These are phyloP conservation scores for Aspergillus sp. DNA, from an alignment of 2,329 filamentous ascomycete genomes.

Conservation along the genomic window DNA sequence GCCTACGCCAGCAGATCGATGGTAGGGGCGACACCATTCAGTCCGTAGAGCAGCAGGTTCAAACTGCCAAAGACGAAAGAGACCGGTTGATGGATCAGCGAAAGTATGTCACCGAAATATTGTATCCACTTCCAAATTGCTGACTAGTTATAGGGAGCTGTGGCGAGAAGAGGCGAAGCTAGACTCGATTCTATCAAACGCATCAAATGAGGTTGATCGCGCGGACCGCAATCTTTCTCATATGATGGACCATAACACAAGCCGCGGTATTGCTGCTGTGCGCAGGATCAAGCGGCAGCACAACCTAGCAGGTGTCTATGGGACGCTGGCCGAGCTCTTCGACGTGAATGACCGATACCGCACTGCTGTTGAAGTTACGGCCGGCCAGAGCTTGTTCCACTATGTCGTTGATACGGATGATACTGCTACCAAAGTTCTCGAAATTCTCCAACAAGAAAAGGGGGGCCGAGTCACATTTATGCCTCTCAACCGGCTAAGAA, in stretches of 20 bases:
- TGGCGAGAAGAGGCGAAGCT: constrained; percentile 88
- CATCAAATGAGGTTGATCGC: constrained; percentile 71
- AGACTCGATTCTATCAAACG: constrained; percentile 72
- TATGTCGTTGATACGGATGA: constrained; percentile 92
- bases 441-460: constrained; percentile 73
- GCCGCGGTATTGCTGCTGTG: constrained; percentile 82
- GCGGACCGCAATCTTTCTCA: constrained; percentile 76
- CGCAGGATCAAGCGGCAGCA: constrained; percentile 77
- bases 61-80: constrained; percentile 72
- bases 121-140: not conserved
- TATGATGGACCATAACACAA: constrained; percentile 86
- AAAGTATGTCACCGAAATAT: constrained; percentile 52
- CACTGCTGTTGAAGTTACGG: constrained; percentile 87
- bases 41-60: constrained; percentile 69
- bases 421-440: constrained; percentile 78
- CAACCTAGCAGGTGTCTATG: constrained; percentile 82
- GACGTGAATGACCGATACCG: constrained; percentile 82
- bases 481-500: constrained; percentile 78
- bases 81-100: constrained; percentile 82
- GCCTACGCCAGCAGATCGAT: constrained; percentile 70
- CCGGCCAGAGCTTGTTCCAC: constrained; percentile 89
- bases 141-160: constrained; percentile 52
- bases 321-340: constrained; percentile 89
- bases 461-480: constrained; percentile 92
- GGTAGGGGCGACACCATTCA: constrained; percentile 75